Conservation (phyloP, 306 rosid species). For the Sesbania bispinosa region DNA sequence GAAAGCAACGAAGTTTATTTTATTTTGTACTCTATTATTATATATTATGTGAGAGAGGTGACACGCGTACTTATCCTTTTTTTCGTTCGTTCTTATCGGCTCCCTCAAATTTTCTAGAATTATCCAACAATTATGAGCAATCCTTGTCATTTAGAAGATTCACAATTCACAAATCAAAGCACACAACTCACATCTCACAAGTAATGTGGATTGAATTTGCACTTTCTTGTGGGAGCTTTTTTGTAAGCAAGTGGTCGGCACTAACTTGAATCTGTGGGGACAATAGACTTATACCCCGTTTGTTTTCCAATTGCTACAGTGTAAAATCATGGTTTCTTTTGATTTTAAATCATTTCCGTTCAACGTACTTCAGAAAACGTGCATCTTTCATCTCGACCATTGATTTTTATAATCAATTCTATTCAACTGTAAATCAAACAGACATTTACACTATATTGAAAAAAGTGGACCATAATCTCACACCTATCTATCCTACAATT, state of each 20-base stretch:
- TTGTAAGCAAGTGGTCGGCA: slow-evolving; percentile 31
- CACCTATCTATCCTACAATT: background rate
- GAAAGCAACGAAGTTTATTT: background rate
- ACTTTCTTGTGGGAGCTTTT: slow-evolving; percentile 11
- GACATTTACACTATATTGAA: too few relatives aligned
- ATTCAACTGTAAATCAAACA: too few relatives aligned
- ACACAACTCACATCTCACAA: background rate
- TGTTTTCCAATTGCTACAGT: too few relatives aligned
- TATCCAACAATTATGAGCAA: slow-evolving; percentile 38
- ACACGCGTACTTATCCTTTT: slow-evolving; percentile 57
- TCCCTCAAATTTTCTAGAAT: slow-evolving; percentile 6
- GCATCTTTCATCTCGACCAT: too few relatives aligned
- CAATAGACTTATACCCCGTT: slow-evolving; percentile 2
- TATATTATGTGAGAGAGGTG: slow-evolving; percentile 29
- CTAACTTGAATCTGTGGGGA: slow-evolving; percentile 34
- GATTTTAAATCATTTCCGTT: too few relatives aligned
- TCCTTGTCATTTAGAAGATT: slow-evolving; percentile 26
- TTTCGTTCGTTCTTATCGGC: slow-evolving; percentile 45
- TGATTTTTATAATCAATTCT: too few relatives aligned
- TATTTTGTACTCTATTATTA: background rate
- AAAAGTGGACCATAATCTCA: background rate
- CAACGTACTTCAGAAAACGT: too few relatives aligned
- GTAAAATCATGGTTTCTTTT: too few relatives aligned
- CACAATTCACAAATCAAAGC: slow-evolving; percentile 12
- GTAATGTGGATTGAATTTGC: slow-evolving; percentile 7